phyloP scores from a whole-genome alignment of 441 rosid species.

The Eutrema salsugineum region DNA sequence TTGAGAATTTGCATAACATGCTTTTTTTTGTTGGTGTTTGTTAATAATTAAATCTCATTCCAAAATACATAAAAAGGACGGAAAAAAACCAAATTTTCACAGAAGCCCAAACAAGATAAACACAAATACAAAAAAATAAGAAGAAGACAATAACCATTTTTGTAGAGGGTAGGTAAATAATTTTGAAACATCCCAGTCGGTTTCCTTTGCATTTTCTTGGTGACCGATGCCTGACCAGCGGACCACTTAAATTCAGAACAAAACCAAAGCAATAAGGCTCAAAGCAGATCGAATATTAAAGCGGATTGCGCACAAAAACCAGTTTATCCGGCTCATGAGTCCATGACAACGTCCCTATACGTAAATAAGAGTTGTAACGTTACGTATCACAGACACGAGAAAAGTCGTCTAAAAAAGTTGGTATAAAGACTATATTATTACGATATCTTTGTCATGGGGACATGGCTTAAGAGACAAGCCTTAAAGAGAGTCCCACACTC shows the following conservation, averaged over 20 bases:
- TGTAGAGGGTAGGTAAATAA: background rate
- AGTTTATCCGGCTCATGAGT: conserved; percentile 1
- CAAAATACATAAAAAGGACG: no score
- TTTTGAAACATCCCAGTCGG: background rate
- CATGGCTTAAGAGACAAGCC: conserved; percentile 3
- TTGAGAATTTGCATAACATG: no score
- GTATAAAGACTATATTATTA: background rate
- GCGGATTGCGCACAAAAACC: background rate
- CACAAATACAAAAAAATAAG: no score
- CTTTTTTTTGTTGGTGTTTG: no score
- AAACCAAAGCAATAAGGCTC: background rate
- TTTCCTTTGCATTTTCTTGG: background rate
- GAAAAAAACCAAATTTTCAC: no score
- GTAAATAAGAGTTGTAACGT: conserved; percentile 10
- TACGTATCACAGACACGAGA: background rate
- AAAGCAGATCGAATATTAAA: background rate
- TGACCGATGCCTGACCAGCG: background rate
- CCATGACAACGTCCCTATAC: background rate
- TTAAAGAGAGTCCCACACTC: conserved; percentile 24
- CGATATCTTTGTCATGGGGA: background rate
- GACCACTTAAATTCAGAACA: background rate
- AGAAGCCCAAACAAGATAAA: no score
- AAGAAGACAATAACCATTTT: background rate
- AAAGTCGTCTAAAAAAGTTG: background rate
- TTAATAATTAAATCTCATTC: no score